A percentile compares a stretch with the other conserved stretches of the same genome.
Conservation (phyloP, 2,329 filamentous ascomycete genomes). For the Phialocephala sp. region DNA sequence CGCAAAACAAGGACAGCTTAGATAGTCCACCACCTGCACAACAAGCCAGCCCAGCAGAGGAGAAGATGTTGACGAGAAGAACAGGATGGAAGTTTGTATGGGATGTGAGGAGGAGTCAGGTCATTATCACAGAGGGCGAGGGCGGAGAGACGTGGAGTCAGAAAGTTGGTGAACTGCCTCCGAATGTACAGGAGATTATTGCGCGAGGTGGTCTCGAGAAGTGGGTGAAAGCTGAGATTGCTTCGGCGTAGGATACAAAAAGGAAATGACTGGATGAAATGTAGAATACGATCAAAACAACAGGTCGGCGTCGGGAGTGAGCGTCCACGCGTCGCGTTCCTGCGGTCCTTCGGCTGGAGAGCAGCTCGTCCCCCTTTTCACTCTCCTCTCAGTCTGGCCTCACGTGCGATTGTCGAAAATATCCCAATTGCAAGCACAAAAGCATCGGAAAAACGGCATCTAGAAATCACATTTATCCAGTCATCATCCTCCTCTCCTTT, state of each 20-base stretch:
- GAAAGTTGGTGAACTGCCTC: constrained; percentile 81
- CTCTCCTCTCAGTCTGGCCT: too few species aligned
- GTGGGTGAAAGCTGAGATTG: constrained; percentile 63
- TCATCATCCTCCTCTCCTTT: too few species aligned
- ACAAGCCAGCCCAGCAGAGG: constrained; percentile 45
- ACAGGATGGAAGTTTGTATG: constrained; percentile 86
- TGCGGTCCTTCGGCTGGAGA: too few species aligned
- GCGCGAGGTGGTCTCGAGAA: constrained; percentile 78
- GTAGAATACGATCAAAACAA: constrained; percentile 17
- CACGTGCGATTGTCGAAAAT: too few species aligned
- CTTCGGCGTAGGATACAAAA: neutral
- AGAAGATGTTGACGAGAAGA: constrained; percentile 67
- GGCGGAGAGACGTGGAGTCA: constrained; percentile 74
- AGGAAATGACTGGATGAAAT: neutral
- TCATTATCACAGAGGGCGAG: constrained; percentile 73
- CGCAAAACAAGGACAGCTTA: constrained; percentile 54
- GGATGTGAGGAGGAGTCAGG: constrained; percentile 76
- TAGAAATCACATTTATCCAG: too few species aligned
- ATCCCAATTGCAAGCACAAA: too few species aligned
- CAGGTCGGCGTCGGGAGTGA: neutral
- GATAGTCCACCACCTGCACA: constrained; percentile 55
- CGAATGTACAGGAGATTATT: constrained; percentile 87
- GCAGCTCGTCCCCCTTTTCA: too few species aligned
- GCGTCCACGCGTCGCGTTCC: neutral
- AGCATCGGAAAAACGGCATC: too few species aligned